A percentile compares a stretch with the other conserved stretches of the same genome.
Evolutionary conservation across 495 filamentous ascomycete genomes (phyloP).

Genomic region (Neurospora hispaniola): DNA sequence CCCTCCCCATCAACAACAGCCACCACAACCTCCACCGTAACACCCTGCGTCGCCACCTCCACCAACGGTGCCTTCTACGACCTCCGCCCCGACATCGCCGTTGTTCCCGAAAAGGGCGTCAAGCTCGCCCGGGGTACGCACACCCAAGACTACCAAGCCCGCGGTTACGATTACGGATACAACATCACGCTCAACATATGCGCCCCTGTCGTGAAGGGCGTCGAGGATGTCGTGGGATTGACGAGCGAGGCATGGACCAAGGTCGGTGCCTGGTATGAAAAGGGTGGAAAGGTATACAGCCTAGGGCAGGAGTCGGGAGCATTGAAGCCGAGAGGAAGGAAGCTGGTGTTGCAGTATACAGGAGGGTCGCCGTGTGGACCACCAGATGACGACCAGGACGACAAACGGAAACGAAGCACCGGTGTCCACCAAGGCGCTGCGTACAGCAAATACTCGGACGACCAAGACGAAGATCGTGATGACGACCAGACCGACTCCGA

Average conservation of each 20-base stretch:
- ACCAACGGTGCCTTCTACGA: conserved; percentile 78
- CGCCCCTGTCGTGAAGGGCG: conserved; percentile 65
- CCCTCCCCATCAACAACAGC: conserved; percentile 1
- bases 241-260: conserved; percentile 58
- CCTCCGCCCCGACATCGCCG: conserved; percentile 60
- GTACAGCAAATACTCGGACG: conserved; percentile 28
- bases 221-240: conserved; percentile 62
- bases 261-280: conserved; percentile 82
- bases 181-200: conserved; percentile 98
- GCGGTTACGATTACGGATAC: conserved; percentile 71
- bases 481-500: not conserved
- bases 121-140: conserved; percentile 2
- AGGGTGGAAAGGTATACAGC: conserved; percentile 63
- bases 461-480: conserved; percentile 20
- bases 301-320: conserved; percentile 62
- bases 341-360: conserved; percentile 85
- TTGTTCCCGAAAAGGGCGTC: conserved; percentile 39
- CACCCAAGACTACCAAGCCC: conserved; percentile 68
- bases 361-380: conserved; percentile 72
- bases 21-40: conserved; percentile 25
- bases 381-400: conserved; percentile 18
- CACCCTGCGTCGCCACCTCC: conserved; percentile 75
- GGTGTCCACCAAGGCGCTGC: conserved; percentile 24
- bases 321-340: conserved; percentile 73
- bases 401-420: conserved; percentile 12